Percentiles rank a stretch among this genome's conserved stretches.
Evolutionary conservation across 495 filamentous ascomycete species (phyloP).

Genomic region (Aspergillus nidulans): DNA sequence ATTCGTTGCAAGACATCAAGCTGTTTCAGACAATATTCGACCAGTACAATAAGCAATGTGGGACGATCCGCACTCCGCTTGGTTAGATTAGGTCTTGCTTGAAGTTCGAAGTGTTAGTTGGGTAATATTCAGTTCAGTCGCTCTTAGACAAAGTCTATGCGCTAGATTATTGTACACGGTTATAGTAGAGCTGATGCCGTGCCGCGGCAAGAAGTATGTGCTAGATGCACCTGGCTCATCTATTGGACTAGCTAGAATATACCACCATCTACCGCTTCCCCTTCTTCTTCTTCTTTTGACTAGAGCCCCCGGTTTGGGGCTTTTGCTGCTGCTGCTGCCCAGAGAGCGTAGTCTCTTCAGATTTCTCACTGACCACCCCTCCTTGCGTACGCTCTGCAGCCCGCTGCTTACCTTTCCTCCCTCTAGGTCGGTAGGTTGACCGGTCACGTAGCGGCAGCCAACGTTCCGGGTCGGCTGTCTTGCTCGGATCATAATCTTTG

Average conservation of each 20-base stretch:
- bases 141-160: neutral
- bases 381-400: constrained; percentile 79
- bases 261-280: constrained; percentile 20
- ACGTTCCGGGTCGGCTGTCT: constrained; percentile 79
- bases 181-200: neutral
- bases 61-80: constrained; percentile 38
- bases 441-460: constrained; percentile 90
- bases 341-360: constrained; percentile 57
- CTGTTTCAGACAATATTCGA: constrained; percentile 35
- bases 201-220: neutral
- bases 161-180: neutral
- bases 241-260: neutral
- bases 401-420: constrained; percentile 83
- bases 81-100: constrained; percentile 21
- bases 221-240: neutral
- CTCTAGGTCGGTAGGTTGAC: constrained; percentile 83
- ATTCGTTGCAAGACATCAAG: constrained; percentile 46
- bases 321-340: constrained; percentile 37
- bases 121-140: neutral
- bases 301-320: constrained; percentile 36
- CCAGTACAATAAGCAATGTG: constrained; percentile 41
- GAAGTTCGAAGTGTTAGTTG: neutral
- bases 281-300: constrained; percentile 64
- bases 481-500: constrained; percentile 70
- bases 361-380: constrained; percentile 65